Conservation (phyloP, 495 filamentous ascomycete genomes). For the Penicillium roqueforti region DNA sequence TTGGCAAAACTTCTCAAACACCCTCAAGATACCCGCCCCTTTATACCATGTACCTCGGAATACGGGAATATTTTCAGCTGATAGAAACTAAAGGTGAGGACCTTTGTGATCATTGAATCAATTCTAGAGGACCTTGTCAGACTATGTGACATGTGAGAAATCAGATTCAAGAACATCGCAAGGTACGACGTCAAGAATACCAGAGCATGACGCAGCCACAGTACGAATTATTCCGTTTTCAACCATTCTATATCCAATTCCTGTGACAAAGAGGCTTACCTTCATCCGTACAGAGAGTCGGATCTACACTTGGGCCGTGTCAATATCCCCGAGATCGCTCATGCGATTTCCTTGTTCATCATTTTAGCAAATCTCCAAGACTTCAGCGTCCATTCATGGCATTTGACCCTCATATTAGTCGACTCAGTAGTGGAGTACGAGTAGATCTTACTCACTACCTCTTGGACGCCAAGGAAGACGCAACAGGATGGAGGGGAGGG, state of each 20-base stretch:
- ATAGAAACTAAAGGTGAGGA: background rate
- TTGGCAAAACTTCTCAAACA: slow-evolving; percentile 37
- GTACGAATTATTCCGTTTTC: slow-evolving; percentile 22
- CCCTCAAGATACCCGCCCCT: slow-evolving; percentile 33
- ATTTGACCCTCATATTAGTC: background rate
- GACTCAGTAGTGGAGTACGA: background rate
- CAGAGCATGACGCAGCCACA: slow-evolving; percentile 11
- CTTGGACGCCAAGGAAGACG: slow-evolving; percentile 15
- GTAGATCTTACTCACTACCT: slow-evolving; percentile 8
- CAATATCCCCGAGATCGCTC: slow-evolving; percentile 4
- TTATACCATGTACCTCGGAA: background rate
- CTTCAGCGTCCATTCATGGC: slow-evolving; percentile 13
- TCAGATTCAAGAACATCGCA: slow-evolving; percentile 7
- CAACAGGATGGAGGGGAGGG: slow-evolving; percentile 1
- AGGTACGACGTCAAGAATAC: slow-evolving; percentile 7
- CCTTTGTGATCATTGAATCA: background rate
- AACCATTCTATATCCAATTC: slow-evolving; percentile 2
- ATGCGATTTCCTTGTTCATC: slow-evolving; percentile 5
- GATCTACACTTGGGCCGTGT: background rate
- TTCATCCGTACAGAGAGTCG: background rate
- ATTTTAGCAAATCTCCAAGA: slow-evolving; percentile 2
- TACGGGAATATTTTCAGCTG: background rate
- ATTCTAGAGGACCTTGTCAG: slow-evolving; percentile 8
- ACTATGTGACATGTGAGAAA: background rate
- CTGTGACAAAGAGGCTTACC: slow-evolving; percentile 2